Conservation (phyloP, 164 flowering plant species). For the Aristolochia californica region DNA sequence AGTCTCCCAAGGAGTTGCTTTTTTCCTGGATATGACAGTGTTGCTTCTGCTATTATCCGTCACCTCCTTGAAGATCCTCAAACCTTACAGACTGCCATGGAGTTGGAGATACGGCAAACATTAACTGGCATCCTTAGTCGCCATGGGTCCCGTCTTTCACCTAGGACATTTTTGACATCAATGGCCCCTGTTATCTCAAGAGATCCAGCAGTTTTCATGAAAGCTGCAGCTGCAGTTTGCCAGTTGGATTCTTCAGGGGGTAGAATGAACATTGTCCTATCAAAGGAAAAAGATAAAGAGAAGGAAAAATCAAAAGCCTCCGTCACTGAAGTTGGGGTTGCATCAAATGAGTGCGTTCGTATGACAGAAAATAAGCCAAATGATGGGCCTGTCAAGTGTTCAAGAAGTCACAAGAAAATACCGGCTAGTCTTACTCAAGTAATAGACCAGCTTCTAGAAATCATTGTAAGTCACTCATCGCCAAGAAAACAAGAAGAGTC, state of each 20-base stretch:
- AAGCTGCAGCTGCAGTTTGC: conserved; percentile 72
- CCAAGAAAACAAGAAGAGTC: conserved; percentile 26
- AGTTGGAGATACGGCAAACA: conserved; percentile 76
- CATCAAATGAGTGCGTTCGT: conserved; percentile 48
- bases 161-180: conserved; percentile 58
- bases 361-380: conserved; percentile 60
- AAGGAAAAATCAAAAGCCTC: conserved; percentile 51
- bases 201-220: conserved; percentile 83
- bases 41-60: conserved; percentile 71
- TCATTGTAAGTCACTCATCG: conserved; percentile 43
- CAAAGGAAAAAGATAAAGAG: conserved; percentile 72
- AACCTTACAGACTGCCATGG: conserved; percentile 93
- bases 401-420: conserved; percentile 65
- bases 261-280: conserved; percentile 49
- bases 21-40: conserved; percentile 75
- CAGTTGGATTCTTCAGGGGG: conserved; percentile 80
- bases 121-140: conserved; percentile 41
- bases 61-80: conserved; percentile 97
- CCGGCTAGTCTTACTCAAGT: conserved; percentile 76
- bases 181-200: conserved; percentile 87
- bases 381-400: conserved; percentile 53
- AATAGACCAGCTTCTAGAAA: conserved; percentile 80
- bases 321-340: conserved; percentile 40
- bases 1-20: conserved; percentile 69
- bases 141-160: conserved; percentile 51